Evolutionary conservation across 169 alveolate genomes (phyloP), one percentile per base, ranked within the genome.

Genomic region (Theileria parva): DNA sequence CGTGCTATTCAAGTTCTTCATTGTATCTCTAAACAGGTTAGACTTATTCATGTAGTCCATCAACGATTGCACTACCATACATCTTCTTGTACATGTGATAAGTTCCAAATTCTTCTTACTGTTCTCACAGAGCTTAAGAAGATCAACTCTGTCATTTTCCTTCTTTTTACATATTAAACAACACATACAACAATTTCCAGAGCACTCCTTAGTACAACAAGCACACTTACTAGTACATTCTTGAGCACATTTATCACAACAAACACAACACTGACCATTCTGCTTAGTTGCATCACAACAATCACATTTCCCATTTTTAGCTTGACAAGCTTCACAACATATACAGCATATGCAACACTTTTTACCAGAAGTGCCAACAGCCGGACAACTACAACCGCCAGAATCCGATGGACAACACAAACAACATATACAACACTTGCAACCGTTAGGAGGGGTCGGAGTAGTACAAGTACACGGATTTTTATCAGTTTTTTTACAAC

Each of bases 81-180:
- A 17, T 64, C 53, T 64, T 37, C 72, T 15, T 64, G 72, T 64
- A 12, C 50, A 4, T 12, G 48, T 32, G 25, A 64, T 37, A 9
- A 64, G 53, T 21, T 64, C 57, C 72, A 64, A 9, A 13, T 30
- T 32, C 72, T 37, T 64, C 72, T 37, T 55, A 55, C 64, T 55
- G 27, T 55, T 55, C 64, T 55, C 64, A n/a, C 30, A 55, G 27
- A 55, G 30, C 64, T n/a, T n/a, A n/a, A 55, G 27, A 17, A 55
- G 27, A 4, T 4, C 13, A 8, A 6, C 4, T 21, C 64, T 55
- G 9, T 17, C 64, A 17, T 8, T n/a, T 55, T 55, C 64, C 27
- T 55, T 55, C 21, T 55, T 55, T 55, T 55, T 21, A 55, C 64
- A 55, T 55, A 55, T 55, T 17, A n/a, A n/a, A 55, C 64, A 55